phyloP scores from a whole-genome alignment of 352 stramenopile genomes.

The Phytopythium sindhum region DNA sequence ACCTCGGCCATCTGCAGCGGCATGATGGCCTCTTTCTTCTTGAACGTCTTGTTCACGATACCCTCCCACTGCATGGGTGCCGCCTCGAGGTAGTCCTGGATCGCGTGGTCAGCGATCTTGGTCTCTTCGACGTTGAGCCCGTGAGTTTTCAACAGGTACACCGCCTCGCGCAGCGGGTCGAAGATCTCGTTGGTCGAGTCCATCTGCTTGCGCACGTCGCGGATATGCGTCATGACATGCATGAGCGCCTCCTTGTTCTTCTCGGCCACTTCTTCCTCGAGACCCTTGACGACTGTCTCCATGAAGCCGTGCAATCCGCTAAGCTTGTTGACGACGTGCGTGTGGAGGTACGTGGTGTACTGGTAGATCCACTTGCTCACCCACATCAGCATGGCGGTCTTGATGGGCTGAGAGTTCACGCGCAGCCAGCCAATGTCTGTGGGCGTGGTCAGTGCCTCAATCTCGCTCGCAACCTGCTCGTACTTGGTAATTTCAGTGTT shows the following conservation, averaged over 20 bases:
- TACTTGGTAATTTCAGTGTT: constrained; percentile 95
- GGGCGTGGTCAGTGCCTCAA: constrained; percentile 86
- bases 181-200: constrained; percentile 93
- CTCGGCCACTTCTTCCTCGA: constrained; percentile 89
- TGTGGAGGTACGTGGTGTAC: constrained; percentile 93
- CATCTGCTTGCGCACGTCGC: constrained; percentile 93
- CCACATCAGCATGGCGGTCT: constrained; percentile 95
- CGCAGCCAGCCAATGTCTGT: constrained; percentile 97
- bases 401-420: constrained; percentile 96
- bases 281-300: constrained; percentile 86
- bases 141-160: constrained; percentile 94
- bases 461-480: constrained; percentile 90
- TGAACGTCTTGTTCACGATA: constrained; percentile 98
- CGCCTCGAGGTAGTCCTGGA: constrained; percentile 93
- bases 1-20: constrained; percentile 96
- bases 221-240: constrained; percentile 96
- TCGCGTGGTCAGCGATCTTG: constrained; percentile 74
- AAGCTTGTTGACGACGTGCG: constrained; percentile 90
- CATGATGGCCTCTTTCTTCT: constrained; percentile 98
- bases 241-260: constrained; percentile 95
- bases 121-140: constrained; percentile 90
- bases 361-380: constrained; percentile 96
- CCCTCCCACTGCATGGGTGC: constrained; percentile 96
- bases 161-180: constrained; percentile 90
- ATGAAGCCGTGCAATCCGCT: constrained; percentile 91